Evolutionary conservation across 116 monocot genomes (phyloP), one percentile per base, ranked within the genome.

Genomic region (Phalaenopsis hybrid): DNA sequence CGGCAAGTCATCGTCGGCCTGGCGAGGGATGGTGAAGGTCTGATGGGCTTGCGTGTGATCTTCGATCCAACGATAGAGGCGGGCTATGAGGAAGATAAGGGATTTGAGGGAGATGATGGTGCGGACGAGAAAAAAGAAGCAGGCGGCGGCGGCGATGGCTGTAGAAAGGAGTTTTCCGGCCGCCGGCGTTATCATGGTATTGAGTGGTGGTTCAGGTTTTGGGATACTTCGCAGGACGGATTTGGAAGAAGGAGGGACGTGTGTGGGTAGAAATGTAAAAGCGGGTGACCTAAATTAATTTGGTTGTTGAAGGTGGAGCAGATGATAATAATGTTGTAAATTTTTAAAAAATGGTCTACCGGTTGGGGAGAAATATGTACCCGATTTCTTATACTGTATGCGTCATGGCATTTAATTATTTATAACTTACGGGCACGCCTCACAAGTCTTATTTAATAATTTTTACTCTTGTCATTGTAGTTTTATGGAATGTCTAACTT

Each of bases 11-110:
- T 55, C 83, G 48, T 52, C 21, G 75, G 2, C 45, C 86, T 76
- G 83, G 31, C 81, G 79, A 34, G 94, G 93, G 81, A 98, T 90
- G 34, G 82, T 80, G 83, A 85, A 94, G 79, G 61, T 74, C 73
- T 98, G 97, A 83, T 89, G 83, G n/a, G 76, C 67, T 51, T 91
- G 89, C 76, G 88, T 58, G 46, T 18, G 58, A 21, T 90, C 92
- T 61, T 89, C 91, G 44, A 84, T 51, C 61, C 79, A 81, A 2
- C 87, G 85, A 88, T 89, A 91, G 21, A 68, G 78, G n/a, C 85
- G 86, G 20, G 77, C 16, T 8, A 82, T 41, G 6, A 85, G 78
- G 49, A 52, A 52, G 0, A 88, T 57, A 18, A 89, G 77, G 8
- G 82, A 74, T 8, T 78, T 76, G 41, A 69, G 45, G 33, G 85